Base-by-base conservation (phyloP, 805 yeast species). In the Candida pini region DNA sequence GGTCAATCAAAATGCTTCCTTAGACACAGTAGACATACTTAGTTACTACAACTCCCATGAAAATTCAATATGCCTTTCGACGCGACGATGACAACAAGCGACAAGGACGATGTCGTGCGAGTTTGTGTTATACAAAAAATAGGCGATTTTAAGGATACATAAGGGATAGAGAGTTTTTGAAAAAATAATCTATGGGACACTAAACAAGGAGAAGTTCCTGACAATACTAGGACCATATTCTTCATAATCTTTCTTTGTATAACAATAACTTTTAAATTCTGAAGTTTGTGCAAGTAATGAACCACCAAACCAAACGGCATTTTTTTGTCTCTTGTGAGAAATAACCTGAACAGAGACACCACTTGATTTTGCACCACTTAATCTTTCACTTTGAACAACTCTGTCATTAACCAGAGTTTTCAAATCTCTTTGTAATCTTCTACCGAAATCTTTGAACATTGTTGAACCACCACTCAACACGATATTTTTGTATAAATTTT, bases 281-380 rank as follows among this genome's bases (percentile, higher is more conserved):
- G 95, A 79, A 9, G 99, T 92, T 67, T 90, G 97, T 1, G 99
- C 97, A 56, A 92, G 71, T 48, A 92, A 68, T 15, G 95, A 84
- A 48, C 99, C 99, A 50, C 99, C 99, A 58, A 90, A 92, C 99
- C 99, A 92, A 39, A 92, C 99, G 3, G 99, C 99, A 55, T 92
- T 87, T 60, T 96, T 77, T 68, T 92, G 99, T 64, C 92, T 84
- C 69, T 90, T 88, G 67, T 92, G 99, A 19, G 95, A 78, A 47
- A 92, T 89, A 42, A 92, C 99, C 64, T 86, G 94, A 37, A 92
- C 99, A 38, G 88, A 95, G 33, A 92, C 94, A 59, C 99, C 99
- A 20, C 94, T 82, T 18, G 94, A 80, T 56, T 78, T 83, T 27
- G 76, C 72, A 36, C 81, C 81, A 51, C 88, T 77, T 40, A 80